Evolutionary conservation across 2,329 filamentous ascomycete genomes (phyloP), one percentile per base, ranked within the genome.

Genomic region (Tolypocladium ovalisporum): DNA sequence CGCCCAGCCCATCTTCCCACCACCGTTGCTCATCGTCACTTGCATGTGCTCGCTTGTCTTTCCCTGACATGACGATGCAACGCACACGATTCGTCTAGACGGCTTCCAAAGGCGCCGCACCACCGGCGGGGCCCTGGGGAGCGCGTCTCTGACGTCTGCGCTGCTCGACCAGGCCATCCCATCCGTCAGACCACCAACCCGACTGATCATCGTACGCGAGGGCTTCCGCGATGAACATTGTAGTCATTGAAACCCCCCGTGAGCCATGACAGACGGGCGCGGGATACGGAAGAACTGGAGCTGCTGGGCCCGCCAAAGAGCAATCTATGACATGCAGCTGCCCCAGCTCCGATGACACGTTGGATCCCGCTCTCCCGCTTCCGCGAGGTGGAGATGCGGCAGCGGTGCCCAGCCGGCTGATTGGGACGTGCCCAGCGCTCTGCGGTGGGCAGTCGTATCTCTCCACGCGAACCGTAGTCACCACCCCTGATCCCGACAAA

Each of bases 281-380:
- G 4, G 32, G 32, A 34, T 34, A 34, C 32, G 32, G 32, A 4
- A 34, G 32, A 9, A 34, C 37, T 40, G 19, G 19, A 37, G 4
- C 19, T 39, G 37, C n/a, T 12, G n/a, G 9, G 22, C 40, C 39
- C 40, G 40, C 40, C 22, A 24, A 3, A 4, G 22, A n/a, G n/a
- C 42, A 29, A 9, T 29, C 27, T 19, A 32, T 49, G 44, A 32
- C 44, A 32, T 49, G 44, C 44, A 49, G 44, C n/a, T 32, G 27
- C 15, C 39, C 27, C 44, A 29, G 27, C 44, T 32, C 44, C 44
- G 17, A 47, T 58, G 56, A 55, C 52, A 59, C 58, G 58, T 59
- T 59, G 53, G 58, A 58, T 58, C 52, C 58, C 58, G 36, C 57
- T 55, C 52, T 55, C 19, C 58, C 56, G 56, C 36, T 37, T 22